phyloP scores from a whole-genome alignment of 2,329 filamentous ascomycete species.

The Trichoderma atrobrunneum region DNA sequence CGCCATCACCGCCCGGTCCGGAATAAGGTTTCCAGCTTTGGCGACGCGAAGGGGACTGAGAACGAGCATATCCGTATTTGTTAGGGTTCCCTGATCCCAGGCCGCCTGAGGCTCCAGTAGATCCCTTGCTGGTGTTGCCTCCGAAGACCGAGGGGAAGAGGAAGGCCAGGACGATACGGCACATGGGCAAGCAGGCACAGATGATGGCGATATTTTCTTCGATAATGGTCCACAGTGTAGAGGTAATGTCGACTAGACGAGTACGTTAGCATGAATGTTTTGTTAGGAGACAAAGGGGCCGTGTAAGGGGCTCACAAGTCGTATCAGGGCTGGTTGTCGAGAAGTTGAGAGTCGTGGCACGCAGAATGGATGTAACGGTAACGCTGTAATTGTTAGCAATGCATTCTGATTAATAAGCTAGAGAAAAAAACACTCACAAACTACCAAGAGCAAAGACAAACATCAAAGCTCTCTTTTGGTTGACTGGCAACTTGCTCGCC shows the following conservation, averaged over 20 bases:
- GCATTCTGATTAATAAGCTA: neutral
- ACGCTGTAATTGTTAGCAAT: conserved; percentile 26
- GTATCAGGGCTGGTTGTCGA: conserved; percentile 39
- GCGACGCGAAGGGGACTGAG: conserved; percentile 15
- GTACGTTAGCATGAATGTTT: neutral
- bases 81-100: conserved; percentile 23
- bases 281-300: neutral
- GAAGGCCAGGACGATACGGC: conserved; percentile 37
- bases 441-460: conserved; percentile 42
- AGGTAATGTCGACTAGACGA: conserved; percentile 33
- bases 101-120: conserved; percentile 16
- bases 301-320: conserved; percentile 30
- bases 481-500: conserved; percentile 41
- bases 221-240: conserved; percentile 40
- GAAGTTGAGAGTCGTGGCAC: conserved; percentile 39
- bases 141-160: conserved; percentile 37
- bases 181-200: conserved; percentile 41
- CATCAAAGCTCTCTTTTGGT: conserved; percentile 42
- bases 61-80: conserved; percentile 24
- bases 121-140: conserved; percentile 16
- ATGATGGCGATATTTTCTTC: conserved; percentile 41
- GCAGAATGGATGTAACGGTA: conserved; percentile 42
- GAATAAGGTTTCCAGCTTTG: conserved; percentile 35
- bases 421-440: conserved; percentile 35
- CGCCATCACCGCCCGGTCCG: conserved; percentile 29